These are phyloP conservation scores for Closterium sp. DNA, from an alignment of 139 green algal species.

Conservation along the genomic window DNA sequence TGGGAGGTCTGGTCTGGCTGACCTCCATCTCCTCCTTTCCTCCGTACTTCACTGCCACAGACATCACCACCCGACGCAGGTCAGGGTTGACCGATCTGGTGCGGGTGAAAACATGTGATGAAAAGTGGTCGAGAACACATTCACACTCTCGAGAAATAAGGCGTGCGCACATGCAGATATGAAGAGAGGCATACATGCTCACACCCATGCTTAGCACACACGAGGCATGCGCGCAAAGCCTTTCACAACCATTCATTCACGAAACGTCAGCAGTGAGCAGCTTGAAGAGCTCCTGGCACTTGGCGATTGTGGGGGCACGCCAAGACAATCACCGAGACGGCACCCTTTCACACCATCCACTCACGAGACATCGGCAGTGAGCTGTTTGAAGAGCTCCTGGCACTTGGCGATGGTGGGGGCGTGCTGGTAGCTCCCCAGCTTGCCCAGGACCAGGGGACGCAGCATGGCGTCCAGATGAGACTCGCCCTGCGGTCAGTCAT, in stretches of 20 bases:
- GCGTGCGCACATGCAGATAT: no score
- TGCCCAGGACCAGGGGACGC: slow-evolving; percentile 21
- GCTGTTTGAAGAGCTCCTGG: not conserved
- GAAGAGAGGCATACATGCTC: no score
- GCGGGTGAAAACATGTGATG: no score
- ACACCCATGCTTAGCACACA: no score
- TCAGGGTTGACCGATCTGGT: not conserved
- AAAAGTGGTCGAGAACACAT: no score
- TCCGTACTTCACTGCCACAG: no score
- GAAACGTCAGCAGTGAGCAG: not conserved
- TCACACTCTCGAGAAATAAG: no score
- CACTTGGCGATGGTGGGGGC: not conserved
- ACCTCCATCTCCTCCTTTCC: not conserved
- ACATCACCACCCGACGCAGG: no score
- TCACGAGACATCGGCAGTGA: not conserved
- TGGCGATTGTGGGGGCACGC: not conserved
- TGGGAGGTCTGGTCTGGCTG: not conserved
- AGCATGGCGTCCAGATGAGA: slow-evolving; percentile 38
- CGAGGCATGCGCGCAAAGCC: no score
- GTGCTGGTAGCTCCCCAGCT: slow-evolving; percentile 17
- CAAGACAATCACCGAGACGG: no score
- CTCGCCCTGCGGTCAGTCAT: slow-evolving; percentile 10
- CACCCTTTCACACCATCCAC: not conserved
- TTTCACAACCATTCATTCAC: not conserved
- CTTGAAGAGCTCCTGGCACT: not conserved